A percentile compares a stretch with the other conserved stretches of the same genome.
These are phyloP conservation scores for Skeletonema marinoi DNA, from an alignment of 108 stramenopile species.

Conservation along the genomic window DNA sequence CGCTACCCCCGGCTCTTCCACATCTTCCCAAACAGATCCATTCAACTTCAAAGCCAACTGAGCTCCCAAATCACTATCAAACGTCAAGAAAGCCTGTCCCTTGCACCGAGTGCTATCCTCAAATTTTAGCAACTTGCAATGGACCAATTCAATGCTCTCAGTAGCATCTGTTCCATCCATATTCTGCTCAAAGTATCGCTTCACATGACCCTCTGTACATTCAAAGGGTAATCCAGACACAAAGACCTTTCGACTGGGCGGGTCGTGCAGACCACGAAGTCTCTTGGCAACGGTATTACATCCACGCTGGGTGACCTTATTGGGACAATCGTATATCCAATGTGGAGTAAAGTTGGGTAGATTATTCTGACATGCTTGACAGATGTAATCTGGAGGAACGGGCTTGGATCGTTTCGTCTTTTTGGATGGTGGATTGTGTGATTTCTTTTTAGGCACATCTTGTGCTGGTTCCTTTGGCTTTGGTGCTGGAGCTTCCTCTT, in stretches of 20 bases:
- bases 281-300: slow-evolving; percentile 72
- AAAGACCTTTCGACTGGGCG: slow-evolving; percentile 77
- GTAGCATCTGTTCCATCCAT: slow-evolving; percentile 7
- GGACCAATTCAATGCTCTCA: slow-evolving; percentile 57
- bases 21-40: slow-evolving; percentile 53
- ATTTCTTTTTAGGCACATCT: slow-evolving; percentile 6
- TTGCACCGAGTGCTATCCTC: slow-evolving; percentile 85
- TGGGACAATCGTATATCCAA: slow-evolving; percentile 92
- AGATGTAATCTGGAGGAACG: slow-evolving; percentile 83
- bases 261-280: slow-evolving; percentile 68
- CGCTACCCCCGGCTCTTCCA: slow-evolving; percentile 33
- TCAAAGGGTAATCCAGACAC: slow-evolving; percentile 87
- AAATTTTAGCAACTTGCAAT: slow-evolving; percentile 77
- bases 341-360: slow-evolving; percentile 53
- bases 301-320: slow-evolving; percentile 69
- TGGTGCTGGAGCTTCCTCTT: background rate
- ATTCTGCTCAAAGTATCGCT: slow-evolving; percentile 53
- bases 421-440: slow-evolving; percentile 40
- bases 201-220: slow-evolving; percentile 60
- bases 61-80: slow-evolving; percentile 72
- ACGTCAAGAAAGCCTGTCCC: slow-evolving; percentile 77
- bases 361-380: slow-evolving; percentile 83
- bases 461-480: slow-evolving; percentile 23
- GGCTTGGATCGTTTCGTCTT: slow-evolving; percentile 76
- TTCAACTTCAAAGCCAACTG: slow-evolving; percentile 64